These are phyloP conservation scores for Colletotrichum eremochloae DNA, from an alignment of 2,329 filamentous ascomycete species.

Conservation along the genomic window DNA sequence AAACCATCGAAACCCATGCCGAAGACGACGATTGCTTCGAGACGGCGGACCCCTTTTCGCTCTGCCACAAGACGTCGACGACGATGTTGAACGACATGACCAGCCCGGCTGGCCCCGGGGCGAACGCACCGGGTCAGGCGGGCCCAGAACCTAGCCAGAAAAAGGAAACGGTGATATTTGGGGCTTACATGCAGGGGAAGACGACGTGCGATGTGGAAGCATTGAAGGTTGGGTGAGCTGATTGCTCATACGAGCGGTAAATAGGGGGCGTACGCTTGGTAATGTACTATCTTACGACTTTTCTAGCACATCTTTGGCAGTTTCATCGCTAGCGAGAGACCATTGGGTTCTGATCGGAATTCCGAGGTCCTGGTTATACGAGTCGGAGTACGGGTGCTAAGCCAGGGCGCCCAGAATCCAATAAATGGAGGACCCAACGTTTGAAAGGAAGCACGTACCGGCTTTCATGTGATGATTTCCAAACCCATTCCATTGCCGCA, in stretches of 20 bases:
- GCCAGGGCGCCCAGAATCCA: background rate
- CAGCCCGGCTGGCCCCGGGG: background rate
- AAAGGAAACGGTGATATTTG: slow-evolving; percentile 15
- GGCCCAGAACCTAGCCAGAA: background rate
- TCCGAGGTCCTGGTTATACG: too few relatives aligned
- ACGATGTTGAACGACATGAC: slow-evolving; percentile 9
- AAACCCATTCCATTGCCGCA: background rate
- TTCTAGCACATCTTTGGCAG: background rate
- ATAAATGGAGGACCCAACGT: too few relatives aligned
- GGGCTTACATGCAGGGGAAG: slow-evolving; percentile 27
- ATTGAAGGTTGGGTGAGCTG: background rate
- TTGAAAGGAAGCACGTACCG: background rate
- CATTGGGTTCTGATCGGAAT: background rate
- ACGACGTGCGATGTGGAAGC: slow-evolving; percentile 18
- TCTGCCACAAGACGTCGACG: slow-evolving; percentile 7
- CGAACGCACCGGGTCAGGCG: too few relatives aligned
- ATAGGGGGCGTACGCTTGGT: background rate
- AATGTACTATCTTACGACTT: background rate
- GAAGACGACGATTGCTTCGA: slow-evolving; percentile 32
- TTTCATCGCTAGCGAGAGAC: background rate
- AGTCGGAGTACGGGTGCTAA: background rate
- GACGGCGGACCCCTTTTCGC: background rate
- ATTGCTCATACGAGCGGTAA: background rate
- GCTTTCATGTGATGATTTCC: background rate
- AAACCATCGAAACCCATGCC: slow-evolving; percentile 7